Evolutionary conservation across 805 yeast genomes (phyloP).

Genomic region (Candida andamanensis): DNA sequence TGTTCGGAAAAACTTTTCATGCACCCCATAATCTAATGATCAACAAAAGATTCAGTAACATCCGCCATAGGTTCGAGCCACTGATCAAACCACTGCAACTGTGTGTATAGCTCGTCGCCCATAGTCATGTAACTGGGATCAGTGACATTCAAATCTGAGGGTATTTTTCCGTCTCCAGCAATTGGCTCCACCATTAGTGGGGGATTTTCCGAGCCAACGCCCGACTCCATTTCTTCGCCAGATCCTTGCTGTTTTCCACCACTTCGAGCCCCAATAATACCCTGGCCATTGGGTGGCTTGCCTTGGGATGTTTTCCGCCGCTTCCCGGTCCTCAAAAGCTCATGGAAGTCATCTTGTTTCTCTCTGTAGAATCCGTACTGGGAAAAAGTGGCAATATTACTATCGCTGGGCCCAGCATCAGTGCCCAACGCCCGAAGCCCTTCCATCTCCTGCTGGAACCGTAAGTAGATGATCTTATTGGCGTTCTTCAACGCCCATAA

Average conservation of each 20-base stretch:
- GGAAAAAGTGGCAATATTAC: conserved; percentile 43
- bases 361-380: conserved; percentile 36
- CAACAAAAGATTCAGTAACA: no score
- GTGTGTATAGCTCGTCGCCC: conserved; percentile 33
- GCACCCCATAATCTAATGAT: no score
- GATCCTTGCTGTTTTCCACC: no score
- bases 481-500: conserved; percentile 58
- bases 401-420: conserved; percentile 49
- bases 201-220: no score
- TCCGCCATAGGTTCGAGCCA: no score
- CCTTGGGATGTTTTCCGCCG: no score
- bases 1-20: no score
- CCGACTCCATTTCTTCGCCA: no score
- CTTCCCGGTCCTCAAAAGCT: conserved; percentile 11
- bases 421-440: conserved; percentile 39
- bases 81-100: conserved; percentile 53
- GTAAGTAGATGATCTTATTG: conserved; percentile 45
- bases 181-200: neutral
- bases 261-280: no score
- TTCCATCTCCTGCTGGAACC: conserved; percentile 37
- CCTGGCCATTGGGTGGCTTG: no score
- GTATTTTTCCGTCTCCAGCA: neutral
- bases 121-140: conserved; percentile 4
- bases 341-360: conserved; percentile 6
- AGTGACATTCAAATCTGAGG: neutral